phyloP scores from a whole-genome alignment of 768 basidiomycete genomes.

The Kwoniella shandongensis region DNA sequence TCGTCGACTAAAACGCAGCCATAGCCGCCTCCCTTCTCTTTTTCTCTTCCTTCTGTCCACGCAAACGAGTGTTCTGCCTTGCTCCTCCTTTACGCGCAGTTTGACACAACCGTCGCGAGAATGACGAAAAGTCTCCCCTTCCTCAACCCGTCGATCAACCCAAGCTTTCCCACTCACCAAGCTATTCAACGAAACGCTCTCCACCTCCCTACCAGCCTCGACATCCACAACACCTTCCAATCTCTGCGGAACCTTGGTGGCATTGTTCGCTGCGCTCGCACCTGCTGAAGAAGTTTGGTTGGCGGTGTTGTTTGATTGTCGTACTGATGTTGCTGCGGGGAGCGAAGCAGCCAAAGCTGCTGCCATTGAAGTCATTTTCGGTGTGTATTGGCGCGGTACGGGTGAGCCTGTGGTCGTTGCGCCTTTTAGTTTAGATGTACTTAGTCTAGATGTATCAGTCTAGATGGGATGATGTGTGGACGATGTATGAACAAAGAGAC shows the following conservation, averaged over 20 bases:
- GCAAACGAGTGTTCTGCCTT: too few relatives aligned
- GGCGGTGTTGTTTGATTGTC: constrained; percentile 57
- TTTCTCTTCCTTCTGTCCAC: too few relatives aligned
- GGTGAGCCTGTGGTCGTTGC: background rate
- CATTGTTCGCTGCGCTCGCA: too few relatives aligned
- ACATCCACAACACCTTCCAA: constrained; percentile 93
- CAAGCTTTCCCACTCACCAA: constrained; percentile 68
- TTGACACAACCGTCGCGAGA: too few relatives aligned
- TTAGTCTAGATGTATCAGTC: background rate
- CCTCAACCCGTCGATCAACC: too few relatives aligned
- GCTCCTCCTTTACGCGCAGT: too few relatives aligned
- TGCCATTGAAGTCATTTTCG: constrained; percentile 73
- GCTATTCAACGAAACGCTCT: constrained; percentile 77
- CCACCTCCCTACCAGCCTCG: constrained; percentile 81
- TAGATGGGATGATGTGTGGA: constrained; percentile 1
- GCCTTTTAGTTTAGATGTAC: background rate
- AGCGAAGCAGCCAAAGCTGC: constrained; percentile 80
- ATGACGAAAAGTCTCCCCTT: too few relatives aligned
- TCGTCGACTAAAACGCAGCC: too few relatives aligned
- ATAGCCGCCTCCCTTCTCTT: too few relatives aligned
- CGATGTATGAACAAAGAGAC: background rate
- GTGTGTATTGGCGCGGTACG: background rate
- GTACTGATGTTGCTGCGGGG: constrained; percentile 52
- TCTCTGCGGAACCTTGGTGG: constrained; percentile 77
- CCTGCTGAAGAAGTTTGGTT: constrained; percentile 44